Evolutionary conservation across 2,329 filamentous ascomycete genomes (phyloP).

Genomic region (Sporothrix variecibatus): DNA sequence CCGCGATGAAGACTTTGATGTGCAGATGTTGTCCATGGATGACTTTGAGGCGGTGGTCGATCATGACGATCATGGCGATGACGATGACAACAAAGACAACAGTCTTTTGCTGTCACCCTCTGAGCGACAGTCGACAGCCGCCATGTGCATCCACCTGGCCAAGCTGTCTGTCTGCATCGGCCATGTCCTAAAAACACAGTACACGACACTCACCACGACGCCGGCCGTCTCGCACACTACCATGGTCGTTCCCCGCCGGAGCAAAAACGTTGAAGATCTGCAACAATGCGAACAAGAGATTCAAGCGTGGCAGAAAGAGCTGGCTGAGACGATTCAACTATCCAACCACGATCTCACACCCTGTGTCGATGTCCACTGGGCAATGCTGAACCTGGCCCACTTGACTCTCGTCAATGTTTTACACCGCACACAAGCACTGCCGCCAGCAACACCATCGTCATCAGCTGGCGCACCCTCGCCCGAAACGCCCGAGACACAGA

Average conservation of each 20-base stretch:
- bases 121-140: neutral
- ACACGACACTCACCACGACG: conserved; percentile 37
- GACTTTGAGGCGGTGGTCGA: conserved; percentile 49
- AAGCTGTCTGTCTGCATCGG: conserved; percentile 67
- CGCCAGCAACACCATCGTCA: neutral
- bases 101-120: conserved; percentile 43
- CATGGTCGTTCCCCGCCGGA: conserved; percentile 17
- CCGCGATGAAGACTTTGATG: conserved; percentile 67
- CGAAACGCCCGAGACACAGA: neutral
- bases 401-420: conserved; percentile 16
- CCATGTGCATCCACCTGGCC: conserved; percentile 67
- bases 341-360: neutral
- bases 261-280: neutral
- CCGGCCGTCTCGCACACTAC: neutral
- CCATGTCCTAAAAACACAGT: conserved; percentile 65
- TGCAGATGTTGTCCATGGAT: conserved; percentile 64
- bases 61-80: too few species aligned
- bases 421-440: conserved; percentile 16
- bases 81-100: neutral
- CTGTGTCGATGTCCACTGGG: conserved; percentile 18
- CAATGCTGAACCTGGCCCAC: conserved; percentile 15
- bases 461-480: neutral
- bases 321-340: neutral
- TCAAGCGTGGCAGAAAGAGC: neutral
- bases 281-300: conserved; percentile 14